A percentile compares a stretch with the other conserved stretches of the same genome.
Evolutionary conservation across 2,329 filamentous ascomycete genomes (phyloP).

Genomic region (Fusarium sp.): DNA sequence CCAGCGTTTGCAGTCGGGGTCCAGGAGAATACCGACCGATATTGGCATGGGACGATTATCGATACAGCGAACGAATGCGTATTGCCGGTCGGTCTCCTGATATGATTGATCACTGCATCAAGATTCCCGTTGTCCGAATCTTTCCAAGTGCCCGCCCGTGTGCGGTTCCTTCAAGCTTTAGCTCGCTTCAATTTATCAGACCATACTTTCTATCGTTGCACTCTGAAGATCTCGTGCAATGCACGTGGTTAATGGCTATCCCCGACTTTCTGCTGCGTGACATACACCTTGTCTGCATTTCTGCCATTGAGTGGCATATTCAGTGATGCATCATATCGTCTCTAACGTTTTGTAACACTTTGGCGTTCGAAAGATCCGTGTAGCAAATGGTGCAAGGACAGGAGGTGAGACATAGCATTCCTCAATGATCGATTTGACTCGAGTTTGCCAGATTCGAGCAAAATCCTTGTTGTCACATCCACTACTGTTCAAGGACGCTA

Average conservation of each 20-base stretch:
- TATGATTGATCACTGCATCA: not conserved
- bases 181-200: not conserved
- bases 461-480: not conserved
- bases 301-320: not conserved
- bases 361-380: not conserved
- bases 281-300: slow-evolving; percentile 11
- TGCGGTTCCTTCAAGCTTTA: not conserved
- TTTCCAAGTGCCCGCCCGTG: slow-evolving; percentile 14
- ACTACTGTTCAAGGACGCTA: slow-evolving; percentile 2
- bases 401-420: not conserved
- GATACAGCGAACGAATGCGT: slow-evolving; percentile 1
- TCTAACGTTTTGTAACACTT: not conserved
- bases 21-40: slow-evolving; percentile 11
- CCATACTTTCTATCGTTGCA: not conserved
- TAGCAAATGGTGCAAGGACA: not conserved
- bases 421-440: not conserved
- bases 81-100: slow-evolving; percentile 33
- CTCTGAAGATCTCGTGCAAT: not conserved
- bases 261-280: slow-evolving; percentile 12
- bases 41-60: slow-evolving; percentile 27
- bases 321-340: not conserved
- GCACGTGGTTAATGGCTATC: slow-evolving; percentile 10
- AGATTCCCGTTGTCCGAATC: slow-evolving; percentile 19
- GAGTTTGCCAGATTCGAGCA: not conserved
- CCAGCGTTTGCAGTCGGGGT: slow-evolving; percentile 30